Evolutionary conservation across 2,329 filamentous ascomycete species (phyloP), one percentile per base, ranked within the genome.

Genomic region (Cladosporium velox): DNA sequence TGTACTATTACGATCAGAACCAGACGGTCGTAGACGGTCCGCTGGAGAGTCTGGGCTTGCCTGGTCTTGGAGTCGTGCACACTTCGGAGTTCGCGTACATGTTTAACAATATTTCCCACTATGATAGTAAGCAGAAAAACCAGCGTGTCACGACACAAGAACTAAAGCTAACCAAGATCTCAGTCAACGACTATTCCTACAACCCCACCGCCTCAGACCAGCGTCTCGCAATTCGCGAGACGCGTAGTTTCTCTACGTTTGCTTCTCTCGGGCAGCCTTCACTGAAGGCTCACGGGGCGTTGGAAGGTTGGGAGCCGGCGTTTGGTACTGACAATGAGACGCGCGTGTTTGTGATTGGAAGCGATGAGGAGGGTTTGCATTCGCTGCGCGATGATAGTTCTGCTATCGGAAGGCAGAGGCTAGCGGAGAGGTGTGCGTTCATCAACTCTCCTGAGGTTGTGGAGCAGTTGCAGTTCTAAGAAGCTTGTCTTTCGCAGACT

Each of bases 31-130:
- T 85, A 2, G 80, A 79, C 3, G 76, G 79, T 0, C 77, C 82
- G 34, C 71, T 85, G n/a, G 73, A 74, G 11, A 61, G 75, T 3
- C 69, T 69, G 26, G 77, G 77, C 11, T 68, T 74, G 3, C 74
- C 77, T 1, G 81, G 81, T 0, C 70, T 82, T 5, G 84, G 84
- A 32, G 75, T 81, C 0, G 77, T 84, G 5, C 85, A 87, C 71
- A 84, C 82, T 0, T 82, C 83, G 0, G 85, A 86, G 61, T 81
- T 86, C 30, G 80, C 82, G 5, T 87, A 86, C 72, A 74, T 84
- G 3, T 86, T 83, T 66, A 84, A 69, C 30, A 72, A 71, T 32
- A 58, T 73, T 3, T 67, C 79, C 2, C 75, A 79, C 61, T 86
- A 82, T 71, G 77, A 84, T 60, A 70, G 61, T 64, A 57, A 64